Evolutionary conservation across 306 rosid genomes (phyloP).

Genomic region (Senna tora): DNA sequence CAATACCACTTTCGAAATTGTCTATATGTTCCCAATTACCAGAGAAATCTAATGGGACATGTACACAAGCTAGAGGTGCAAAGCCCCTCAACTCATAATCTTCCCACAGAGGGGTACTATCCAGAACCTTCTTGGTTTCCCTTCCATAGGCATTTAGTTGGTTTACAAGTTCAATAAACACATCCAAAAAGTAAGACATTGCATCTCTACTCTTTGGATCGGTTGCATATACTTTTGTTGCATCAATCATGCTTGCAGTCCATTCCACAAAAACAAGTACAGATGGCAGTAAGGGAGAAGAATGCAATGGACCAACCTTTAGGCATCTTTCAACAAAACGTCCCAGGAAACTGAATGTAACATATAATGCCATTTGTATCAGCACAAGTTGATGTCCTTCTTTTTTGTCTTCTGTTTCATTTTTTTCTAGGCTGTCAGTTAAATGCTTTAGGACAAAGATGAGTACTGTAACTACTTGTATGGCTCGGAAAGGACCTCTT

Average conservation of each 20-base stretch:
- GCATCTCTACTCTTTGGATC: constrained; percentile 61
- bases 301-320: constrained; percentile 44
- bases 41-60: constrained; percentile 60
- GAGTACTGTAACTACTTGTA: constrained; percentile 70
- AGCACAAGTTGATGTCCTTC: constrained; percentile 41
- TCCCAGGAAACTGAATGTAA: constrained; percentile 76
- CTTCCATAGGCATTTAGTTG: constrained; percentile 36
- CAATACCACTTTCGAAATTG: constrained; percentile 55
- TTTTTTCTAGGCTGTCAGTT: constrained; percentile 39
- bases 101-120: constrained; percentile 80
- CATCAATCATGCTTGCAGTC: constrained; percentile 54
- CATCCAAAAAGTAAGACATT: constrained; percentile 70
- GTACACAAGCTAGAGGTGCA: constrained; percentile 59
- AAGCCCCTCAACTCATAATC: constrained; percentile 94
- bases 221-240: constrained; percentile 40
- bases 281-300: constrained; percentile 78
- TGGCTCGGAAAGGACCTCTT: constrained; percentile 82
- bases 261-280: constrained; percentile 87
- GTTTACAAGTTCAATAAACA: constrained; percentile 56
- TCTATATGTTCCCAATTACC: constrained; percentile 57
- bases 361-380: constrained; percentile 63
- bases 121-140: constrained; percentile 42
- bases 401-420: constrained; percentile 46
- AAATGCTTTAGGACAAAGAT: constrained; percentile 64
- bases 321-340: constrained; percentile 75